These are phyloP conservation scores for Ganoderma lingzhi DNA, from an alignment of 1,284 basidiomycete species.

Conservation along the genomic window DNA sequence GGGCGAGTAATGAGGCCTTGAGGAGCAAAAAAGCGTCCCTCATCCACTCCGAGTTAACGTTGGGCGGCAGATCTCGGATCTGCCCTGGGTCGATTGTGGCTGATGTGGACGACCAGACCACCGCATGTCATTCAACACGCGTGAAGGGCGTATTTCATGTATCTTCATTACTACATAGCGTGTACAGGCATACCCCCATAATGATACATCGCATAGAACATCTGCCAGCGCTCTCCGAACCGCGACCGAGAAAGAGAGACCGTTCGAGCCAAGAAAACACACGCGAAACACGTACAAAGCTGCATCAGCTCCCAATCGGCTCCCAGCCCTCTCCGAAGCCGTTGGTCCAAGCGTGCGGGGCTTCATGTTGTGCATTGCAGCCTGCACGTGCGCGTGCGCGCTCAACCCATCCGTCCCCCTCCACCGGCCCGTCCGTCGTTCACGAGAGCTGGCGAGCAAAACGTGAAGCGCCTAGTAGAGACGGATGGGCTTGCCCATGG, in stretches of 20 bases:
- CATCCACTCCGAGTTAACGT: too few relatives aligned
- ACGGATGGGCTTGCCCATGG: constrained; percentile 98
- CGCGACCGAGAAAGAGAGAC: constrained; percentile 13
- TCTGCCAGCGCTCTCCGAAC: constrained; percentile 8
- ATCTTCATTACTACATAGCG: constrained; percentile 30
- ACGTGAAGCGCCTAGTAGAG: constrained; percentile 72
- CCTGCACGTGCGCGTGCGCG: constrained; percentile 30
- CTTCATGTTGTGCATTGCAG: constrained; percentile 86
- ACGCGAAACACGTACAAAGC: constrained; percentile 19
- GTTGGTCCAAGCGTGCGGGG: constrained; percentile 95
- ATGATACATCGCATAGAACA: constrained; percentile 28
- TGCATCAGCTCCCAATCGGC: constrained; percentile 88
- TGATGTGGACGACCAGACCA: too few relatives aligned
- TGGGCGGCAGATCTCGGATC: too few relatives aligned
- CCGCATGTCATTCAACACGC: too few relatives aligned
- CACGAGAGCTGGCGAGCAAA: constrained; percentile 16
- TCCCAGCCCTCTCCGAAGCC: constrained; percentile 66
- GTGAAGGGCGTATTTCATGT: too few relatives aligned
- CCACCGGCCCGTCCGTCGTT: constrained; percentile 17
- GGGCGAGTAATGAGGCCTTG: too few relatives aligned
- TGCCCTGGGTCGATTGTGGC: too few relatives aligned
- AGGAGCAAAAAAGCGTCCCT: too few relatives aligned
- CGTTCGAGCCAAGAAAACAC: constrained; percentile 7
- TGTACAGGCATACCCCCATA: constrained; percentile 28
- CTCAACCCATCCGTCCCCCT: constrained; percentile 12